Conservation (phyloP, 768 basidiomycete genomes). For the Russula olivacea region DNA sequence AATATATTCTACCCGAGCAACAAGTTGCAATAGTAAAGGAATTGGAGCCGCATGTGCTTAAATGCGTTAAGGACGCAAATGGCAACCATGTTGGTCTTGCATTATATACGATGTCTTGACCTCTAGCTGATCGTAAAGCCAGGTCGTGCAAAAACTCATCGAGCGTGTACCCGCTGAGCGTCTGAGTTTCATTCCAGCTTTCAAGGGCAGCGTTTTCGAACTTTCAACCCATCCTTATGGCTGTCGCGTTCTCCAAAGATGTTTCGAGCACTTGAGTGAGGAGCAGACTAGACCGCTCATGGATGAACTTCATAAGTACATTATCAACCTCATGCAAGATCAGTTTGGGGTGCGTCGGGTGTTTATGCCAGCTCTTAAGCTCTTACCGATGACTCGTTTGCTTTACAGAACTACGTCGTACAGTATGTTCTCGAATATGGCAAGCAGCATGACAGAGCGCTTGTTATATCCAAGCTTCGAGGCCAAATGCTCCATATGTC, state of each 20-base stretch:
- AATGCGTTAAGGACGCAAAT: slow-evolving; percentile 85
- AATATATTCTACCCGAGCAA: slow-evolving; percentile 72
- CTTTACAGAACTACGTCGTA: slow-evolving; percentile 80
- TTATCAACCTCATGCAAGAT: slow-evolving; percentile 74
- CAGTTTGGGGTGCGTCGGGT: slow-evolving; percentile 73
- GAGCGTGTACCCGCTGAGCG: slow-evolving; percentile 73
- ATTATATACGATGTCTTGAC: slow-evolving; percentile 5
- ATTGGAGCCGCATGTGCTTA: slow-evolving; percentile 72
- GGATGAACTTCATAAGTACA: slow-evolving; percentile 74
- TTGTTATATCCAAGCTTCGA: slow-evolving; percentile 61
- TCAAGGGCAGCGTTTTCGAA: slow-evolving; percentile 72
- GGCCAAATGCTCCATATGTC: slow-evolving; percentile 78
- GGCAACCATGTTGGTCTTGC: slow-evolving; percentile 79
- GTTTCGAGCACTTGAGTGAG: slow-evolving; percentile 77
- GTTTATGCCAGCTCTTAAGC: neutral
- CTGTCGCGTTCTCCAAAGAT: slow-evolving; percentile 90
- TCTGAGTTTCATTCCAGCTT: slow-evolving; percentile 65
- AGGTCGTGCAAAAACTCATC: slow-evolving; percentile 88
- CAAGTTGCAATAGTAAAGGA: slow-evolving; percentile 71
- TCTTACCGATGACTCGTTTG: slow-evolving; percentile 20
- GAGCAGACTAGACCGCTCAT: slow-evolving; percentile 63
- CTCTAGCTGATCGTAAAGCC: slow-evolving; percentile 10
- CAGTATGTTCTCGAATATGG: slow-evolving; percentile 90
- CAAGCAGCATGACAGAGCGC: slow-evolving; percentile 55
- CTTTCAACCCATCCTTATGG: slow-evolving; percentile 88